A percentile compares a stretch with the other conserved stretches of the same genome.
Evolutionary conservation across 2,329 filamentous ascomycete genomes (phyloP).

Genomic region (Trichoderma hamatum): DNA sequence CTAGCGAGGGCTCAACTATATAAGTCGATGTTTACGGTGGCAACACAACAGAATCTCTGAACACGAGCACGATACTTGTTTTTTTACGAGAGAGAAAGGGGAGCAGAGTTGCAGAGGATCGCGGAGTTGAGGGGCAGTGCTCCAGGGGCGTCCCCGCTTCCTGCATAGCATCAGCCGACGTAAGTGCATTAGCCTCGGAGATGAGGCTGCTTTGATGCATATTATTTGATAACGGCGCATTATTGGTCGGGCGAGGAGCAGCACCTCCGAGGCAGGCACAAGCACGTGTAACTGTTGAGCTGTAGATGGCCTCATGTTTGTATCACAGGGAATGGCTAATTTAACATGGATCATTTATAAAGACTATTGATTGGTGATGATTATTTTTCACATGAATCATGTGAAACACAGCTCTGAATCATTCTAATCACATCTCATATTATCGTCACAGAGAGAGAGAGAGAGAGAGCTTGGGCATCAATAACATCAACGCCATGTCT

Average conservation of each 20-base stretch:
- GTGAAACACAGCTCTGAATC: neutral
- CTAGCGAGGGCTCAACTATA: neutral
- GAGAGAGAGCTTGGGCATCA: neutral
- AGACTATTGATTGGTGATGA: neutral
- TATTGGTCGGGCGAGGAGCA: constrained; percentile 10
- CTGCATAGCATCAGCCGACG: neutral
- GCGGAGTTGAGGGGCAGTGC: constrained; percentile 14
- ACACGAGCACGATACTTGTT: neutral
- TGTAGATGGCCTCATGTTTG: neutral
- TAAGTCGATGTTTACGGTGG: neutral
- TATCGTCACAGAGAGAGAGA: neutral
- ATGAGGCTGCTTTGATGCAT: constrained; percentile 21
- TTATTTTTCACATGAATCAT: neutral
- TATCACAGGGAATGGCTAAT: neutral
- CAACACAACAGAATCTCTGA: neutral
- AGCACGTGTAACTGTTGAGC: neutral
- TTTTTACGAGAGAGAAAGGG: neutral
- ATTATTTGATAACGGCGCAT: neutral
- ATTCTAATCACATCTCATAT: neutral
- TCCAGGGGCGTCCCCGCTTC: constrained; percentile 15
- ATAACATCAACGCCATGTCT: neutral
- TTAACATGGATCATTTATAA: neutral
- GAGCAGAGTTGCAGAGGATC: neutral
- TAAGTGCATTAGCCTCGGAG: constrained; percentile 18
- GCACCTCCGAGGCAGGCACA: neutral